These are phyloP conservation scores for Hypoxylon sp. DNA, from an alignment of 2,329 filamentous ascomycete genomes.

Conservation along the genomic window DNA sequence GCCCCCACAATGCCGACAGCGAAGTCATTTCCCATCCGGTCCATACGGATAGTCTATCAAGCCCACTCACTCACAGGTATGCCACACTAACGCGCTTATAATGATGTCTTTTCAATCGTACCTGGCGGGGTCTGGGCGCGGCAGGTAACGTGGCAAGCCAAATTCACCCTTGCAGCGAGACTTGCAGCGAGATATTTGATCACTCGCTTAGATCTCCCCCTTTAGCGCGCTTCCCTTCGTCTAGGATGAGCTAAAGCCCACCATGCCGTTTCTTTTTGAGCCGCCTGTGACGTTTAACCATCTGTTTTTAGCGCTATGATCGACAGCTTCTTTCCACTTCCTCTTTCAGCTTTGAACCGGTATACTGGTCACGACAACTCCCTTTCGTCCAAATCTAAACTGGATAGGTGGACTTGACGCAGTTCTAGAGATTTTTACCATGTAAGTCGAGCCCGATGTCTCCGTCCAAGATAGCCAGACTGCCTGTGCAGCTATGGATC, in stretches of 20 bases:
- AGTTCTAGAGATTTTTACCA: slow-evolving; percentile 5
- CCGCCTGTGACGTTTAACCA: slow-evolving; percentile 38
- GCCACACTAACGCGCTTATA: slow-evolving; percentile 3
- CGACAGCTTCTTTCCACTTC: slow-evolving; percentile 20
- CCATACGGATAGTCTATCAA: too few species aligned
- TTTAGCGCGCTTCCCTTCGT: slow-evolving; percentile 29
- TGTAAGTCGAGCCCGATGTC: not conserved
- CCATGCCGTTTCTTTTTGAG: slow-evolving; percentile 30
- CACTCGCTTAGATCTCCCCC: slow-evolving; percentile 37
- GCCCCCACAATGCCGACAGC: slow-evolving; percentile 13
- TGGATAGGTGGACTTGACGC: slow-evolving; percentile 5
- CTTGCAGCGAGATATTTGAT: slow-evolving; percentile 29
- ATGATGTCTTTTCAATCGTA: slow-evolving; percentile 14
- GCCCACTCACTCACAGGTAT: not conserved
- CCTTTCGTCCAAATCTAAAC: slow-evolving; percentile 15
- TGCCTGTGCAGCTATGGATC: slow-evolving; percentile 20
- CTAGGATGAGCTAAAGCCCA: slow-evolving; percentile 31
- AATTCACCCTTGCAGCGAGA: slow-evolving; percentile 8
- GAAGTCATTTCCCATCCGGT: not conserved
- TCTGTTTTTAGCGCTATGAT: slow-evolving; percentile 29
- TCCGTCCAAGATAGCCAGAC: slow-evolving; percentile 1
- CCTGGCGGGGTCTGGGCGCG: slow-evolving; percentile 16
- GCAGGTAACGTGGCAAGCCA: slow-evolving; percentile 34
- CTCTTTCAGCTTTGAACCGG: not conserved
- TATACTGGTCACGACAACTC: not conserved